These are phyloP conservation scores for Hypomontagnella submonticulosa DNA, from an alignment of 495 filamentous ascomycete genomes.

Conservation along the genomic window DNA sequence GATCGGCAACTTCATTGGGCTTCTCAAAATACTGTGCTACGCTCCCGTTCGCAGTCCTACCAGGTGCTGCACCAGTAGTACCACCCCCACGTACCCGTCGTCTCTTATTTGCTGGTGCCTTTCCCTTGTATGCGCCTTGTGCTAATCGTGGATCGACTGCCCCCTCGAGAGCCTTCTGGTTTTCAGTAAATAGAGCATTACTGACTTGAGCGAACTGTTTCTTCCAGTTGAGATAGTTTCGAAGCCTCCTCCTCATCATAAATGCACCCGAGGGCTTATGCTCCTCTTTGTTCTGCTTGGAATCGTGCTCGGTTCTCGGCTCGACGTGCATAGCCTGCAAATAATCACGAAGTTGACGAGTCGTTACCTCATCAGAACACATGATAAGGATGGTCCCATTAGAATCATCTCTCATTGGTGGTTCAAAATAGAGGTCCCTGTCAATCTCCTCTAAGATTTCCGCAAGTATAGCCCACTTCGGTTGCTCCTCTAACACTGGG, in stretches of 20 bases:
- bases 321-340: conserved; percentile 89
- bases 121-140: conserved; percentile 52
- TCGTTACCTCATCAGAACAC: conserved; percentile 90
- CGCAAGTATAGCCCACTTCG: conserved; percentile 89
- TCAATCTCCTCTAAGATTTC: conserved; percentile 95
- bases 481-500: conserved; percentile 92
- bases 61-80: conserved; percentile 63
- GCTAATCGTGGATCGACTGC: conserved; percentile 61
- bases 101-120: conserved; percentile 84
- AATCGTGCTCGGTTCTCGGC: conserved; percentile 58
- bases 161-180: conserved; percentile 80
- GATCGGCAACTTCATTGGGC: conserved; percentile 61
- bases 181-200: conserved; percentile 75
- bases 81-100: conserved; percentile 89
- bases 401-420: conserved; percentile 77
- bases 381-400: conserved; percentile 93
- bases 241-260: conserved; percentile 88
- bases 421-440: conserved; percentile 87
- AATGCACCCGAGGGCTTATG: conserved; percentile 77
- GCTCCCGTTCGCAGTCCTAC: conserved; percentile 59
- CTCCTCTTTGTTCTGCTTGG: conserved; percentile 57
- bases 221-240: conserved; percentile 94
- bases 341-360: conserved; percentile 89
- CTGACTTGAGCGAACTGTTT: conserved; percentile 86
- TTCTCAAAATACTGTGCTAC: conserved; percentile 63